phyloP scores from a whole-genome alignment of 257 asterid species.

The Linaria vulgaris region DNA sequence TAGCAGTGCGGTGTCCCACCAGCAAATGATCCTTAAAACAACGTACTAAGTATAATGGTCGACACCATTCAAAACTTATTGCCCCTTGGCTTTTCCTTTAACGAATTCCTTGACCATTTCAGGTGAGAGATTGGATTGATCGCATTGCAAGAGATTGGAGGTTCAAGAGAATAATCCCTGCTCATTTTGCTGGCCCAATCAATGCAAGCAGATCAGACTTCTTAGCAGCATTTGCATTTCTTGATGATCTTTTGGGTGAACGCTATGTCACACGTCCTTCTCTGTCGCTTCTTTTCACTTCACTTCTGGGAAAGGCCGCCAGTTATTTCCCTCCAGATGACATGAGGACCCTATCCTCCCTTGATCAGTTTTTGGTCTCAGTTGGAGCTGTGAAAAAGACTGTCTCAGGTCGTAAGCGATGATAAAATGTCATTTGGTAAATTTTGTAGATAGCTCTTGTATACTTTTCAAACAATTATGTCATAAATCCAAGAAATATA shows the following conservation, averaged over 20 bases:
- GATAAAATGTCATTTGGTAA: constrained; percentile 33
- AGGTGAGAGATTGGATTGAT: constrained; percentile 97
- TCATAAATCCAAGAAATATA: constrained; percentile 2
- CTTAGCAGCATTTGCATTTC: constrained; percentile 83
- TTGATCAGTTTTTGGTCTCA: constrained; percentile 84
- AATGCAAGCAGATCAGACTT: constrained; percentile 80
- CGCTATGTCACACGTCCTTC: constrained; percentile 71
- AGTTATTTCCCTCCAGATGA: constrained; percentile 95
- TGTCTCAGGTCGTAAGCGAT: constrained; percentile 76
- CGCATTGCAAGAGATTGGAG: constrained; percentile 78
- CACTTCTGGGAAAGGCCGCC: constrained; percentile 84
- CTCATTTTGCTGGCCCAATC: constrained; percentile 90
- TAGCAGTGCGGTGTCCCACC: not conserved
- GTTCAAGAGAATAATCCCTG: constrained; percentile 92
- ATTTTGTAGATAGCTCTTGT: constrained; percentile 38
- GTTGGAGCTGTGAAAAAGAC: constrained; percentile 95
- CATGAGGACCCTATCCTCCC: constrained; percentile 91
- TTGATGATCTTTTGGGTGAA: constrained; percentile 84
- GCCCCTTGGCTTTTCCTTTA: not conserved
- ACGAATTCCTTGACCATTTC: constrained; percentile 22
- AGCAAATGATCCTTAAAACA: not conserved
- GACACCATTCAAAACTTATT: not conserved
- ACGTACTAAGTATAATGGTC: not conserved
- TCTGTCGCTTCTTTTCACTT: constrained; percentile 64
- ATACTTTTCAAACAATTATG: constrained; percentile 26